Percentiles rank a stretch among this genome's conserved stretches.
Evolutionary conservation across 2,329 filamentous ascomycete species (phyloP).

Genomic region (Fusarium musae): DNA sequence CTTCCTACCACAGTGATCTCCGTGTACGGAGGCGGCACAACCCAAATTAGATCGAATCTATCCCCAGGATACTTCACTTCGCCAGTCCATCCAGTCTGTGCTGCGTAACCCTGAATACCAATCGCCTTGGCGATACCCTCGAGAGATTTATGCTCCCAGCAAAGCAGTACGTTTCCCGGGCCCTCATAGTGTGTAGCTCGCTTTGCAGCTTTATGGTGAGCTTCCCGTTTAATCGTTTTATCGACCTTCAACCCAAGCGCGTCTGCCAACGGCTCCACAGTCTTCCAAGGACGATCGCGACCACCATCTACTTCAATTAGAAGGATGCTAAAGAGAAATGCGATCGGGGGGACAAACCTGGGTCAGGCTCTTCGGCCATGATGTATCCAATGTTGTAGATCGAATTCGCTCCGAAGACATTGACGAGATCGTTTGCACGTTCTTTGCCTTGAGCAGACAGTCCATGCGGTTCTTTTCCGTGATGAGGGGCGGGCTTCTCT

Average conservation of each 20-base stretch:
- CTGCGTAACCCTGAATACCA: background rate
- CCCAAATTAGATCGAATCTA: constrained; percentile 1
- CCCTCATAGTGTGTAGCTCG: too few relatives aligned
- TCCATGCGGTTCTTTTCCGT: background rate
- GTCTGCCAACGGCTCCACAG: background rate
- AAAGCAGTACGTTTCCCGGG: background rate
- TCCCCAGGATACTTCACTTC: background rate
- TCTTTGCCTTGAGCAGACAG: background rate
- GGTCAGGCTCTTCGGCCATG: background rate
- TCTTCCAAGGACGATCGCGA: background rate
- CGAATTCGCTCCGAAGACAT: background rate
- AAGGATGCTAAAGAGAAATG: background rate
- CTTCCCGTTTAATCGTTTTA: too few relatives aligned
- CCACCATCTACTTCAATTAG: background rate
- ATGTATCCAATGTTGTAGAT: background rate
- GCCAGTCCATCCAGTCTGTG: background rate
- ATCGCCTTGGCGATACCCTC: background rate
- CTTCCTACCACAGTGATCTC: background rate
- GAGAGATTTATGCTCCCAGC: background rate
- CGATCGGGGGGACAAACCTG: background rate
- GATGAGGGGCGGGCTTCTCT: background rate
- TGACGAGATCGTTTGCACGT: background rate
- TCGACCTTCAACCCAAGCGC: too few relatives aligned
- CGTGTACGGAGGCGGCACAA: background rate
- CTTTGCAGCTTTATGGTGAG: too few relatives aligned